phyloP scores from a whole-genome alignment of 257 asterid genomes.

The Solanum etuberosum region DNA sequence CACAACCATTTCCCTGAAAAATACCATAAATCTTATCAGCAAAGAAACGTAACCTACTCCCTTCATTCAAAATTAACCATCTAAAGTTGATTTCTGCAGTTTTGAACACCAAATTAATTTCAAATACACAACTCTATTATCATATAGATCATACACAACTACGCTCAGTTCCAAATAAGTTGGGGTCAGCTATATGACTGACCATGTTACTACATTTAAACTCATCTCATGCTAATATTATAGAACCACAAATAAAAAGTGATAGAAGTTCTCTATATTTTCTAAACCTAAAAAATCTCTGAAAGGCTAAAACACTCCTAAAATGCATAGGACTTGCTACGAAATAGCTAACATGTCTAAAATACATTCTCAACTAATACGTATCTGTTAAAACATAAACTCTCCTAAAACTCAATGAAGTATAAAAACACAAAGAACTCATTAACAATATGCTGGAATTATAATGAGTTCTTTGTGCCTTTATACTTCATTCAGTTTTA shows the following conservation, averaged over 20 bases:
- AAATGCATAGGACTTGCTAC: neutral
- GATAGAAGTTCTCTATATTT: neutral
- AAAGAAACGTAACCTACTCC: neutral
- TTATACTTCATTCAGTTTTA: neutral
- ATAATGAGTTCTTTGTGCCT: neutral
- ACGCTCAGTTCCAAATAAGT: neutral
- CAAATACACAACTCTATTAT: neutral
- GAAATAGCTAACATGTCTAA: neutral
- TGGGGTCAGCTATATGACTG: neutral
- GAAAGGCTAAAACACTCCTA: neutral
- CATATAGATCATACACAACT: neutral
- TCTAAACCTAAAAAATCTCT: neutral
- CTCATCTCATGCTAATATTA: neutral
- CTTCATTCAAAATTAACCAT: neutral
- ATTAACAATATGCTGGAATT: neutral
- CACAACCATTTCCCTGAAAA: slow-evolving; percentile 47
- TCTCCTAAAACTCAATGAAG: neutral
- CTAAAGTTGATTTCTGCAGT: neutral
- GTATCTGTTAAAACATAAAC: neutral
- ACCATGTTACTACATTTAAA: neutral
- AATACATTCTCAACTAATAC: neutral
- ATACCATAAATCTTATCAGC: neutral
- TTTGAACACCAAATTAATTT: neutral
- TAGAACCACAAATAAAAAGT: neutral
- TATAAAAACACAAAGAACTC: neutral